These are phyloP conservation scores for Solanum lycopersicoides DNA, from an alignment of 257 asterid genomes.

Conservation along the genomic window DNA sequence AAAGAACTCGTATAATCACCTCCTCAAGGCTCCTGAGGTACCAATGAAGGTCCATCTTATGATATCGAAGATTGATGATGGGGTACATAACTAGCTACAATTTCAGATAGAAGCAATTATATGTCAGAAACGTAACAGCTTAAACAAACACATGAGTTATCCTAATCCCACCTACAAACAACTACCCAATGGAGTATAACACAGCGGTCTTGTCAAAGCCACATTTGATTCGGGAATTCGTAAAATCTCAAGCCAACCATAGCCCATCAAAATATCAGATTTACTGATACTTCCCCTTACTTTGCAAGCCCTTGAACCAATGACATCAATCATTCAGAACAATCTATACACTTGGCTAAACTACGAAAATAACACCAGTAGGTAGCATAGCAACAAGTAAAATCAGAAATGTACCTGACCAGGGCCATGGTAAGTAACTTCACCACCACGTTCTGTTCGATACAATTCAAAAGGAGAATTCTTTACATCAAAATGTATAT, in stretches of 20 bases:
- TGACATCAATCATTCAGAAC: background rate
- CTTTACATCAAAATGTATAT: constrained; percentile 49
- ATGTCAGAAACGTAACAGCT: background rate
- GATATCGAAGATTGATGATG: constrained; percentile 77
- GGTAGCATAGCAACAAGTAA: background rate
- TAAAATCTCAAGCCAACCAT: background rate
- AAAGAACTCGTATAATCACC: constrained; percentile 80
- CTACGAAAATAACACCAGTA: too few relatives aligned
- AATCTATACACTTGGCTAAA: background rate
- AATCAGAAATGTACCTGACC: constrained; percentile 54
- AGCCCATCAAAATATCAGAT: background rate
- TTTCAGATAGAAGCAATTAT: background rate
- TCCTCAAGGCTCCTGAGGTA: constrained; percentile 93
- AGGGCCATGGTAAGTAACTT: constrained; percentile 97
- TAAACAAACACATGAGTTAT: background rate
- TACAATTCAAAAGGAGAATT: constrained; percentile 54
- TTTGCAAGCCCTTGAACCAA: background rate
- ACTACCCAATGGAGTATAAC: background rate
- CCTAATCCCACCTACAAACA: background rate
- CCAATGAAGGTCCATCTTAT: constrained; percentile 86
- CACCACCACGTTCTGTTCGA: constrained; percentile 89
- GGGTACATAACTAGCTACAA: constrained; percentile 93
- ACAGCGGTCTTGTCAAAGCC: background rate
- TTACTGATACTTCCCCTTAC: background rate
- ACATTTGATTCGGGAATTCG: background rate